Evolutionary conservation across 2,329 filamentous ascomycete species (phyloP).

Genomic region (Calonectria henricotiae): DNA sequence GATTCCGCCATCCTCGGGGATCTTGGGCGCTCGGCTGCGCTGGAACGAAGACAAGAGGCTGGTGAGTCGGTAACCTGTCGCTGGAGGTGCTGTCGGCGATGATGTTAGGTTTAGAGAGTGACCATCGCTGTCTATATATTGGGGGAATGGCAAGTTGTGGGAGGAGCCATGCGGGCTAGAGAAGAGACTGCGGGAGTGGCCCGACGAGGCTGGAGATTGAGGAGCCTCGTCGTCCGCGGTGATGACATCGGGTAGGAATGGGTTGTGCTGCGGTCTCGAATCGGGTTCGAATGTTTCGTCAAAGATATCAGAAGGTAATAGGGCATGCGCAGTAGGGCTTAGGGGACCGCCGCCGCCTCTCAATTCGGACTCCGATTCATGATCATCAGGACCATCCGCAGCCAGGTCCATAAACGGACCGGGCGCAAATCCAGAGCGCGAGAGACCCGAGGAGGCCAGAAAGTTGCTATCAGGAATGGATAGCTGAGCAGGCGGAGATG

Average conservation of each 20-base stretch:
- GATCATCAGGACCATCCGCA: slow-evolving; percentile 58
- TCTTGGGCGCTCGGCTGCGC: slow-evolving; percentile 76
- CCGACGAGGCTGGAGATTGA: slow-evolving; percentile 76
- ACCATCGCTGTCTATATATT: slow-evolving; percentile 67
- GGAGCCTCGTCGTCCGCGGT: slow-evolving; percentile 62
- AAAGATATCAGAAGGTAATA: slow-evolving; percentile 79
- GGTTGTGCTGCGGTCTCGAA: slow-evolving; percentile 53
- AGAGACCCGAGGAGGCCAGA: slow-evolving; percentile 70
- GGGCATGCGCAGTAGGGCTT: slow-evolving; percentile 82
- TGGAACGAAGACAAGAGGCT: slow-evolving; percentile 74
- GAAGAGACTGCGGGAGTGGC: slow-evolving; percentile 70
- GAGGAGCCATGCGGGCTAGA: slow-evolving; percentile 76
- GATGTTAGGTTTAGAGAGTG: slow-evolving; percentile 60
- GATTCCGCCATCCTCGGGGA: slow-evolving; percentile 68
- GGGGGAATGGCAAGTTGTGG: slow-evolving; percentile 71
- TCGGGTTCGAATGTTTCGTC: slow-evolving; percentile 75
- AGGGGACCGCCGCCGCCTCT: slow-evolving; percentile 78
- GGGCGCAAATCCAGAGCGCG: slow-evolving; percentile 68
- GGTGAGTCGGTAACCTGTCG: slow-evolving; percentile 60
- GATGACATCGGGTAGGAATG: slow-evolving; percentile 55
- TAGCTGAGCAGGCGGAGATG: slow-evolving; percentile 60
- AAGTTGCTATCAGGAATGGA: slow-evolving; percentile 62
- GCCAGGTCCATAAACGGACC: slow-evolving; percentile 70
- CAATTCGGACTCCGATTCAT: slow-evolving; percentile 75
- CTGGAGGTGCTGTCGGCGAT: slow-evolving; percentile 60